Evolutionary conservation across 306 rosid genomes (phyloP).

Genomic region (Ammopiptanthus mongolicus): DNA sequence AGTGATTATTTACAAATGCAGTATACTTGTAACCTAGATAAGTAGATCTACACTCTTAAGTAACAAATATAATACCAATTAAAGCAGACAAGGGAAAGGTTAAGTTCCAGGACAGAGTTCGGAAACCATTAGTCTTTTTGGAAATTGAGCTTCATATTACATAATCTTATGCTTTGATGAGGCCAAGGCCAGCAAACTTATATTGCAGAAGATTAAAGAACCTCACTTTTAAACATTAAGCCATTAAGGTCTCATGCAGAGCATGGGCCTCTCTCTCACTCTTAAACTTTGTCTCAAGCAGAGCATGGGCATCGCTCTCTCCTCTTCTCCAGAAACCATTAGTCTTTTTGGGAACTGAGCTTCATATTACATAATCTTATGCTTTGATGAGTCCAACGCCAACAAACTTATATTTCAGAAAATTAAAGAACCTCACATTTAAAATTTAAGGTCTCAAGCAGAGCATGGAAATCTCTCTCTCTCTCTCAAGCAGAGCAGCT

Average conservation of each 20-base stretch:
- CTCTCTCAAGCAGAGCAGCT: too few relatives aligned
- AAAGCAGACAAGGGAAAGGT: neutral
- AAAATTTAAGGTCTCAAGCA: too few relatives aligned
- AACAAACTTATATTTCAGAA: too few relatives aligned
- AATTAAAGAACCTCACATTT: too few relatives aligned
- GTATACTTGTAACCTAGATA: neutral
- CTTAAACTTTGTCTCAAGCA: neutral
- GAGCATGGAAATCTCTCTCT: too few relatives aligned
- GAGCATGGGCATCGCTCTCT: neutral
- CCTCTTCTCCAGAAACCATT: neutral
- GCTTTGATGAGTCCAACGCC: neutral
- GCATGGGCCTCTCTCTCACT: too few relatives aligned
- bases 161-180: neutral
- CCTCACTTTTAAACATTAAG: too few relatives aligned
- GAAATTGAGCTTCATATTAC: neutral
- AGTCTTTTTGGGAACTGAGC: too few relatives aligned
- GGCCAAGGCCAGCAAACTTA: neutral
- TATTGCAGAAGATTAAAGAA: neutral
- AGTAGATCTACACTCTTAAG: neutral
- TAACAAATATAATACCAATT: neutral
- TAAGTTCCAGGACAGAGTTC: neutral
- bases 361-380: neutral
- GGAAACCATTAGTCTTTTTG: neutral
- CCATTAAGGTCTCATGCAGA: too few relatives aligned
- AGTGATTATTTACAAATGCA: neutral